Base-by-base conservation (phyloP, 2,329 filamentous ascomycete species). In the Pyrenochaeta sp. region DNA sequence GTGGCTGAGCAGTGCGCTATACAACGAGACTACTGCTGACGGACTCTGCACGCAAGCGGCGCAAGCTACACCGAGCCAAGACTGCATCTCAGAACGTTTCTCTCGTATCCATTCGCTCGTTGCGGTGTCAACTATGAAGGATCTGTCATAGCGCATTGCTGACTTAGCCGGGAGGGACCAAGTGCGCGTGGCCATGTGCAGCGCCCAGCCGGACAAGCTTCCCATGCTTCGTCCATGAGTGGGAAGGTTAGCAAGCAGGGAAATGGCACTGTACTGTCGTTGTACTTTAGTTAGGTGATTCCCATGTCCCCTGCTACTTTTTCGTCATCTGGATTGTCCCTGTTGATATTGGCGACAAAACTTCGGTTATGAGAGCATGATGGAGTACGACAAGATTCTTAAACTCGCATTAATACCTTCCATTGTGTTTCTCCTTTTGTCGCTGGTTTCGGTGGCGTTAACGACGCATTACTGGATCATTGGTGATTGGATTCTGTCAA, bases 391-490 rank as follows among this genome's bases (percentile, higher is more conserved):
- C 14, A 66, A 49, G 32, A 37, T 68, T 45, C 61, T 71, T 27
- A 61, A 51, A 42, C 35, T 68, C 15, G 54, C 66, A 31, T 60
- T 72, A 18, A 47, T 63, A 7, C 68, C 67, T 27, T 60, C 60
- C 23, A 52, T 67, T 20, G 30, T 68, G 23, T 68, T 72, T 36
- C 51, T 67, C 12, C 49, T 72, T 10, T 43, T 73, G 30, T 74
- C 71, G 1, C 27, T 71, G 11, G 46, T 68, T 14, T 69, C 68
- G 9, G 64, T 71, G 18, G 59, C 63, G 27, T 56, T 74, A 30
- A 71, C 67, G 7, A 61, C 60, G 4, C 60, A 67, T 40, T 73
- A 71, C 48, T 73, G 68, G 68, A 66, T 71, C 29, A 49, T 69
- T 9, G 64, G 61, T 27, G 69, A 73, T 45, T 71, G 66, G 61